Evolutionary conservation across 495 filamentous ascomycete genomes (phyloP), one percentile per base, ranked within the genome.

Genomic region (Aspergillus bridgeri): DNA sequence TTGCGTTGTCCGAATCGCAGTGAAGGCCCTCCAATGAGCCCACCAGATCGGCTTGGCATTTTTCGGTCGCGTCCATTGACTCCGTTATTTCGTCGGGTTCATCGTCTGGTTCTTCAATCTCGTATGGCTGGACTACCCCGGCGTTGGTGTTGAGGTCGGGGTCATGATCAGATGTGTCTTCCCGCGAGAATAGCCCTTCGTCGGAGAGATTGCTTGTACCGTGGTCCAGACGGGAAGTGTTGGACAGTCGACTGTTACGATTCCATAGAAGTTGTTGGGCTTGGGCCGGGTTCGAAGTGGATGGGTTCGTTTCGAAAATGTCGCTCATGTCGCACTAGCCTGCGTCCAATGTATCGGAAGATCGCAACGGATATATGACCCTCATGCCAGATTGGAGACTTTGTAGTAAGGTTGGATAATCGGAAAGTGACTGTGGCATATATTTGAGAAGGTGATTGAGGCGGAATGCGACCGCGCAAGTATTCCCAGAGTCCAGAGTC

Each of bases 91-190:
- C 50, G 45, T 27, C 18, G 50, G 47, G 21, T 3, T 76, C 72
- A 24, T 79, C 72, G 6, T 71, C 73, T 1, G 76, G 76, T 52
- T 79, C 76, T 53, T 79, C 76, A 21, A 78, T 69, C 17, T 63
- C 75, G 62, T 78, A 78, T 29, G 76, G 76, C n/a, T 59, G 61
- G 19, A 76, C 61, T 19, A 70, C 59, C 29, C 67, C 49, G 1
- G 54, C 43, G 13, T 58, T 22, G n/a, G 60, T 38, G 27, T 55
- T 51, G 15, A 60, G 50, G 1, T 53, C 55, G 5, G 52, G 17
- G 2, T 57, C 38, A 9, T 64, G 24, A 0, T 27, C 5, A 3
- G 49, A 45, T 7, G 55, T 6, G 42, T 54, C 19, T n/a, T 44
- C 52, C n/a, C 21, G 13, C 11, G 23, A 29, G 15, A 21, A 21